Evolutionary conservation across 331 rosid species (phyloP), one percentile per base, ranked within the genome.

Genomic region (Cucumis variabilis): DNA sequence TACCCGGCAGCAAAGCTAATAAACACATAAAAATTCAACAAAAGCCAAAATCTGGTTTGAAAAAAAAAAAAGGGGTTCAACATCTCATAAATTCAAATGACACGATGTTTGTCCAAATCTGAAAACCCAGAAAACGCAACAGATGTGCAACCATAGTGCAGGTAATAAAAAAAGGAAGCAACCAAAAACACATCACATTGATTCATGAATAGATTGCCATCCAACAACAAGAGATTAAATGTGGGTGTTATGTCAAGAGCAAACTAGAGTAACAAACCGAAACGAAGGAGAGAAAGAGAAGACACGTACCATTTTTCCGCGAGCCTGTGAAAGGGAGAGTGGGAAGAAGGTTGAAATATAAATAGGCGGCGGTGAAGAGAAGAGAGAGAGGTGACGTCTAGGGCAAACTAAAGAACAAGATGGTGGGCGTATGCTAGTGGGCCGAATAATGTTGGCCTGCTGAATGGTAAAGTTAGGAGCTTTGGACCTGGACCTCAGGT

Each of bases 331-430:
- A 72, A 72, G 12, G 24, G 3, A 1, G 77, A 72, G 62, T 23
- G 37, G 13, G 60, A 75, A 11, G 60, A 73, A 24, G 17, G 33
- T 25, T 68, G 9, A 24, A 68, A 73, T 73, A 74, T 74, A 74
- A 41, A 74, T 74, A 41, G 46, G 82, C 28, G 55, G 55, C 73
- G 73, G 30, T 28, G 28, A 71, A 72, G 79, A 20, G 21, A 37
- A 11, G 58, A 20, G 16, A 13, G 71, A 24, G 19, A 12, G 20
- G 2, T 44, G 60, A 75, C 82, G 30, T 28, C 82, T 75, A 75
- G 82, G 82, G 62, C 82, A 46, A 75, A 75, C 44, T 75, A 46
- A 75, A 44, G 82, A 75, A 46, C 21, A 44, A 44, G 55, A 74
- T 21, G 68, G 68, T 72, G 78, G 46, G 14, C 55, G 20, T 73